Base-by-base conservation (phyloP, 164 flowering plant genomes). In the Platanus orientalis region DNA sequence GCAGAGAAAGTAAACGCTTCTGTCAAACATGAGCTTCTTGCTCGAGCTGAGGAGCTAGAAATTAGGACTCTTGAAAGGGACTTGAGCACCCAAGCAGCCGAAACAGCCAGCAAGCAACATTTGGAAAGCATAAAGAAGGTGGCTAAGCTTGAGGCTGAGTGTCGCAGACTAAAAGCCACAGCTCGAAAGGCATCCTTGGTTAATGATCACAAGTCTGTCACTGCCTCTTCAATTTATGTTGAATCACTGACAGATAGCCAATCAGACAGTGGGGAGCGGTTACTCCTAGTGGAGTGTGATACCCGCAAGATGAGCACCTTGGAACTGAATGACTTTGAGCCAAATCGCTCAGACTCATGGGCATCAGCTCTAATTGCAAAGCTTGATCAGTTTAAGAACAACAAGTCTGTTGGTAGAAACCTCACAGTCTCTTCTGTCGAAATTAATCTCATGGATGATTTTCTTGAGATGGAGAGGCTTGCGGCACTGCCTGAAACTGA, bases 401-500 rank as follows among this genome's bases (percentile, higher is more conserved):
- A 78, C 39, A 90, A 81, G 59, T 50, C 59, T 39, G 24, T 60
- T 54, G 62, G 57, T 29, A 78, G 71, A 68, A 80, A 56, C 58
- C 54, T 74, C 1, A 57, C 67, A 3, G 50, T 74, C 49, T 59
- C 81, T 26, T 66, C 81, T 25, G 49, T 54, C 47, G 83, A 87
- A 26, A 78, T 87, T 49, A 79, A 75, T 71, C 81, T 94, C 51
- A 86, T 94, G 97, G 97, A 91, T 67, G 99, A 91, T 82, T 94
- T 94, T 71, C 84, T 91, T 54, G 99, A 94, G 70, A 91, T 91
- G 93, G 99, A 94, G 76, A 78, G 83, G 52, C 81, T 91, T 64
- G 97, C 83, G 48, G 79, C 90, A 32, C 58, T 84, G 72, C 89
- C 83, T 14, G 83, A 83, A 26, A 57, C 69, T 30, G 64, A 67